These are phyloP conservation scores for Geotrichum carabidarum DNA, from an alignment of 1,139 yeast genomes.

Conservation along the genomic window DNA sequence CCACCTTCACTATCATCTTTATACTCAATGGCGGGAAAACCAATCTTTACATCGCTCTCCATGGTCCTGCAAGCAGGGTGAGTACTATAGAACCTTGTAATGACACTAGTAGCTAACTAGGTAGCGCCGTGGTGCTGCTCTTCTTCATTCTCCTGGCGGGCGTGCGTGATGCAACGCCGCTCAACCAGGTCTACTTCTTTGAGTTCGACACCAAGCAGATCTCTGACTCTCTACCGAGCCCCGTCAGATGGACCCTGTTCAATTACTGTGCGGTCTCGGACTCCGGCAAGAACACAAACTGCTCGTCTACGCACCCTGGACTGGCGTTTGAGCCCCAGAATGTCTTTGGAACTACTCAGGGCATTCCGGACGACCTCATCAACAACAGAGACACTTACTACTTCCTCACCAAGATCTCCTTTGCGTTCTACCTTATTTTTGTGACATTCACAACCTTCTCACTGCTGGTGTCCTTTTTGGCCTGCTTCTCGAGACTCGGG, in stretches of 20 bases:
- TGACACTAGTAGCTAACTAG: background rate
- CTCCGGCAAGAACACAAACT: slow-evolving; percentile 41
- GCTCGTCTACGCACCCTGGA: slow-evolving; percentile 50
- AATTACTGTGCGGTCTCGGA: slow-evolving; percentile 49
- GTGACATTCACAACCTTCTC: slow-evolving; percentile 52
- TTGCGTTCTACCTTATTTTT: slow-evolving; percentile 61
- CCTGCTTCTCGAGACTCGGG: slow-evolving; percentile 34
- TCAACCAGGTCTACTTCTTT: slow-evolving; percentile 63
- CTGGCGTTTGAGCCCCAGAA: slow-evolving; percentile 62
- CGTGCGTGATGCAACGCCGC: slow-evolving; percentile 44
- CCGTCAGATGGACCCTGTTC: slow-evolving; percentile 68
- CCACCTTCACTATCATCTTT: background rate
- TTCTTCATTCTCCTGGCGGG: slow-evolving; percentile 66
- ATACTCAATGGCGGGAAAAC: slow-evolving; percentile 14
- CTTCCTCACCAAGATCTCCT: slow-evolving; percentile 62
- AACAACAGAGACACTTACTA: slow-evolving; percentile 48
- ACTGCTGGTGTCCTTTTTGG: slow-evolving; percentile 39
- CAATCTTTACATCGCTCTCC: slow-evolving; percentile 12
- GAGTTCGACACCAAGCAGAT: slow-evolving; percentile 59
- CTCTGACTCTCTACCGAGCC: slow-evolving; percentile 42
- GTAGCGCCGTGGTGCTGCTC: slow-evolving; percentile 49
- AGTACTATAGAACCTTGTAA: background rate
- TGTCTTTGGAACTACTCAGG: slow-evolving; percentile 46
- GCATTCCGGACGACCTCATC: slow-evolving; percentile 48
- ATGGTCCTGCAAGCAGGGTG: slow-evolving; percentile 14